Evolutionary conservation across 129 eudicot species (phyloP), one percentile per base, ranked within the genome.

Genomic region (Deinandra increscens): DNA sequence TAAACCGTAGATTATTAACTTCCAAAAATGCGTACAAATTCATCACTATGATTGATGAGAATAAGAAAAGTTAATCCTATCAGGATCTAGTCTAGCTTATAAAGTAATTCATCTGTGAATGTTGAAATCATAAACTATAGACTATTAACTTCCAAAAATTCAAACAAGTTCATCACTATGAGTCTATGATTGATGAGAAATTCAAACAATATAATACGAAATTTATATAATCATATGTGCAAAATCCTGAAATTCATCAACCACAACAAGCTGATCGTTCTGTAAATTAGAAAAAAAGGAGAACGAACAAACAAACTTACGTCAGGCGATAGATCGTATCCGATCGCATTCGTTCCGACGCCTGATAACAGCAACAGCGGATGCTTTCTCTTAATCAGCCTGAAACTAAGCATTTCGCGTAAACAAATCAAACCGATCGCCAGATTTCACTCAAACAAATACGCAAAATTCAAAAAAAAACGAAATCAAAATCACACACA

Each of bases 281-380:
- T 26, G 38, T 31, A 29, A 26, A 56, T 12, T 13, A 45, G 34
- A 11, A 48, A 45, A 44, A 14, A 10, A 15, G 18, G 20, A 18
- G 42, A 53, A 46, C 15, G 39, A 15, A 45, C 9, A n/a, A n/a
- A n/a, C n/a, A 8, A 76, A 82, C 85, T 26, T 39, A 87, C 99
- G 95, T 72, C 95, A 6, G 93, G 97, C 44, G 99, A 78, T 41
- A 93, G 97, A 83, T 93, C 99, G 42, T 93, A 93, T 46, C 97
- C 97, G 61, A 93, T 83, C 42, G 95, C 99, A 82, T 93, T 93
- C 36, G 99, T 93, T 12, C 93, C 97, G 34, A 93, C 99, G 5
- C 97, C 97, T 0, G 99, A 93, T 76, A 93, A 73, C 79, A 93
- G 85, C 88, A 93, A 69, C 67, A 93, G 74, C 51, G 97, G 99